Evolutionary conservation across 108 stramenopile species (phyloP).

Genomic region (Skeletonema potamos): DNA sequence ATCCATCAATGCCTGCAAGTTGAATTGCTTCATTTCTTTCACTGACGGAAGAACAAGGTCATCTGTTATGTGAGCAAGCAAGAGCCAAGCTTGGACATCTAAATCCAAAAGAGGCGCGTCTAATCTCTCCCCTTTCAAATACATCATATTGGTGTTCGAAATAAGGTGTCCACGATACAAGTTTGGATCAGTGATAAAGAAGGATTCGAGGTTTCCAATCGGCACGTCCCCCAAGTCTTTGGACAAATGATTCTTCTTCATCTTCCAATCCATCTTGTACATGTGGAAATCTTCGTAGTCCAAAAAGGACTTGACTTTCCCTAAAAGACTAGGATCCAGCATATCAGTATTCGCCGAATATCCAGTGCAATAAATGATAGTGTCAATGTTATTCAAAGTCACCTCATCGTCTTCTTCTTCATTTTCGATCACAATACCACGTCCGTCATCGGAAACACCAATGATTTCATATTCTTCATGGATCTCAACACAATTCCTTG

Average conservation of each 20-base stretch:
- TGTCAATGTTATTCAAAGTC: conserved; percentile 40
- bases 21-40: conserved; percentile 32
- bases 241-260: conserved; percentile 1
- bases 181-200: neutral
- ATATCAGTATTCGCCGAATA: conserved; percentile 43
- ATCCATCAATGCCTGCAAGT: conserved; percentile 16
- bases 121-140: conserved; percentile 13
- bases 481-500: conserved; percentile 20
- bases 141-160: conserved; percentile 61
- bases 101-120: conserved; percentile 38
- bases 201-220: neutral
- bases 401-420: conserved; percentile 6
- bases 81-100: conserved; percentile 41
- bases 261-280: conserved; percentile 9
- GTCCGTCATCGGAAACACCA: conserved; percentile 16
- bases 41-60: conserved; percentile 15
- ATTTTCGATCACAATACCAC: neutral
- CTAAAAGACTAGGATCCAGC: conserved; percentile 41
- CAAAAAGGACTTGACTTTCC: neutral
- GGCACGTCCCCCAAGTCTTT: conserved; percentile 16
- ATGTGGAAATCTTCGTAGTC: neutral
- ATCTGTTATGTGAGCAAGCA: conserved; percentile 27
- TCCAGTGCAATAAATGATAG: conserved; percentile 62
- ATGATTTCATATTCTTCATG: conserved; percentile 1
- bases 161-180: conserved; percentile 38